phyloP scores from a whole-genome alignment of 768 basidiomycete species.

The Suillus weaverae region DNA sequence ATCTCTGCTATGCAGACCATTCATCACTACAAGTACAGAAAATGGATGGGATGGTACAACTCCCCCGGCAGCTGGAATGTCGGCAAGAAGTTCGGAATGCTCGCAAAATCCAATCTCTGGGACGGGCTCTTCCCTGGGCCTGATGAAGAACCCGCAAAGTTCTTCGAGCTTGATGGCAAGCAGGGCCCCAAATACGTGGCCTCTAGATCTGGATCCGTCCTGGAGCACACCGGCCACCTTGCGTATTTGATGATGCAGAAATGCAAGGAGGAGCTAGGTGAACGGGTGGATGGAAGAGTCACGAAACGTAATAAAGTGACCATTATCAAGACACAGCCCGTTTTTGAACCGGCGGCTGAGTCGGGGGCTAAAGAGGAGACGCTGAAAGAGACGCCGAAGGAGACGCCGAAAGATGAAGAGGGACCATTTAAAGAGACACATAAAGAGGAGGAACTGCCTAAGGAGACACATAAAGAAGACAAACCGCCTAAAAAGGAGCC shows the following conservation, averaged over 20 bases:
- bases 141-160: slow-evolving; percentile 18
- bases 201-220: slow-evolving; percentile 25
- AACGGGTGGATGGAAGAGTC: slow-evolving; percentile 13
- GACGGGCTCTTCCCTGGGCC: slow-evolving; percentile 24
- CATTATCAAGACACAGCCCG: slow-evolving; percentile 10
- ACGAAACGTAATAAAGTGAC: slow-evolving; percentile 18
- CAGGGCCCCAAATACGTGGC: slow-evolving; percentile 28
- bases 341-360: background rate
- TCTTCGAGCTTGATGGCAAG: slow-evolving; percentile 29
- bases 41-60: slow-evolving; percentile 37
- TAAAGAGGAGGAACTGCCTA: background rate
- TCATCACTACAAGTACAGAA: slow-evolving; percentile 26
- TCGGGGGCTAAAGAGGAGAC: background rate
- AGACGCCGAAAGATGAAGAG: too few species aligned
- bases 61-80: slow-evolving; percentile 31
- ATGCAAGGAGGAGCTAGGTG: slow-evolving; percentile 13
- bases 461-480: background rate
- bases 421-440: too few species aligned
- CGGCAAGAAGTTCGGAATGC: slow-evolving; percentile 28
- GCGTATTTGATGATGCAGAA: slow-evolving; percentile 25
- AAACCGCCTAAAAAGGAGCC: background rate
- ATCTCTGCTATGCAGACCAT: slow-evolving; percentile 31
- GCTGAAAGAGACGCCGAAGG: too few species aligned
- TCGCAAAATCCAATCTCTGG: slow-evolving; percentile 29
- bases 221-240: slow-evolving; percentile 30